Evolutionary conservation across 108 stramenopile species (phyloP).

Genomic region (Parmales sp.): DNA sequence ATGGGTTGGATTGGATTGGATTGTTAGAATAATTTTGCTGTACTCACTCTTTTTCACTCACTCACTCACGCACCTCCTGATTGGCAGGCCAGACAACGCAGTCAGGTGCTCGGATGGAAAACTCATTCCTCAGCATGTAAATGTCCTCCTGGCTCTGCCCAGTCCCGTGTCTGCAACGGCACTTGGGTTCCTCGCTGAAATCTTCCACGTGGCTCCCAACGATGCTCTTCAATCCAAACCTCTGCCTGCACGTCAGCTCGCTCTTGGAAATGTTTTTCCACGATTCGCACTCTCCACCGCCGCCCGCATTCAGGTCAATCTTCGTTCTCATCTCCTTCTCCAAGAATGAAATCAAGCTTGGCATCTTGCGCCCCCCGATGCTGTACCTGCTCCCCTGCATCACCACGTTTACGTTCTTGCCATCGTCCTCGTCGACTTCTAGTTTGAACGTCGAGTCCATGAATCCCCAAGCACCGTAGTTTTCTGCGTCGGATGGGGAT

Average conservation of each 20-base stretch:
- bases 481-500: too few species aligned
- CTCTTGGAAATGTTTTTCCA: slow-evolving; percentile 12
- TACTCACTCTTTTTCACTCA: too few species aligned
- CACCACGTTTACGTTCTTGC: slow-evolving; percentile 31
- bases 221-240: slow-evolving; percentile 12
- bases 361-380: slow-evolving; percentile 41
- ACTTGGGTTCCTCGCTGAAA: slow-evolving; percentile 29
- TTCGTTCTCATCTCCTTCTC: slow-evolving; percentile 51
- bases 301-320: slow-evolving; percentile 49
- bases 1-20: too few species aligned
- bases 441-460: slow-evolving; percentile 60
- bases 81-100: slow-evolving; percentile 59
- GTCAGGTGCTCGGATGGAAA: slow-evolving; percentile 56
- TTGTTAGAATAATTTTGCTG: too few species aligned
- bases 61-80: too few species aligned
- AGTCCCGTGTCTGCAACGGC: slow-evolving; percentile 64
- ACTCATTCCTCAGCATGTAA: slow-evolving; percentile 49
- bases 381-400: slow-evolving; percentile 64
- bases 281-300: not conserved
- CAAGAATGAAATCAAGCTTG: slow-evolving; percentile 58
- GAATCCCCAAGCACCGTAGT: slow-evolving; percentile 76
- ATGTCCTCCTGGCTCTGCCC: slow-evolving; percentile 76
- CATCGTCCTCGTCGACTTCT: slow-evolving; percentile 46
- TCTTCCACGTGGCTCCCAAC: slow-evolving; percentile 17
- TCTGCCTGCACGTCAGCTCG: slow-evolving; percentile 10